Conservation (phyloP, 2,329 filamentous ascomycete species). For the Pyrenophora seminiperda region DNA sequence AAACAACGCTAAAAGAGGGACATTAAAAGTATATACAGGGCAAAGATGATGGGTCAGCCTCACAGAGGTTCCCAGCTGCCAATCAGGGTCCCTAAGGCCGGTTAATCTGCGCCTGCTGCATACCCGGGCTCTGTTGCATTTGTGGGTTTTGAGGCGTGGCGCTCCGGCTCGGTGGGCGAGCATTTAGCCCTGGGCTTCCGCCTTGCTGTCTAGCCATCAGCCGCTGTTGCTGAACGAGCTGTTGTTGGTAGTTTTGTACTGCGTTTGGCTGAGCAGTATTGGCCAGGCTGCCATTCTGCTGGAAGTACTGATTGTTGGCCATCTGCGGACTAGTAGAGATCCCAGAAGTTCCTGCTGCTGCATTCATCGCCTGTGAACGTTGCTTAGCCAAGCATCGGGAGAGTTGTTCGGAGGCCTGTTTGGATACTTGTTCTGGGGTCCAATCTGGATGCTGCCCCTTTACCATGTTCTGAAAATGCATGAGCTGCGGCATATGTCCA, state of each 20-base stretch:
- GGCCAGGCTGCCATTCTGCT: constrained; percentile 37
- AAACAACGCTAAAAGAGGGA: constrained; percentile 24
- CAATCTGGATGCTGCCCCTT: constrained; percentile 47
- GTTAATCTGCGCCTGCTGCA: constrained; percentile 42
- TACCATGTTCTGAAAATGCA: constrained; percentile 39
- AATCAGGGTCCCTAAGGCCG: constrained; percentile 17
- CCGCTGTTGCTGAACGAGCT: constrained; percentile 47
- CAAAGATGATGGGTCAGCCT: constrained; percentile 22
- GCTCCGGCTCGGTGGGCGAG: constrained; percentile 43
- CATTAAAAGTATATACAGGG: constrained; percentile 42
- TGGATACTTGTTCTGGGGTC: constrained; percentile 41
- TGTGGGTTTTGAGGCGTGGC: constrained; percentile 47
- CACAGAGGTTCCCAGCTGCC: constrained; percentile 19
- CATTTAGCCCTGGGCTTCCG: constrained; percentile 41
- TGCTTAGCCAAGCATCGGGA: constrained; percentile 39
- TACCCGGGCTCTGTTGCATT: constrained; percentile 42
- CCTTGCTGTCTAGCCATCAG: constrained; percentile 43
- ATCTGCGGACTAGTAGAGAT: constrained; percentile 42
- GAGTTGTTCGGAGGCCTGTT: constrained; percentile 44
- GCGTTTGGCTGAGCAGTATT: constrained; percentile 41
- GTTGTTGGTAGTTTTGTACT: constrained; percentile 46
- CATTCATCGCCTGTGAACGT: constrained; percentile 45
- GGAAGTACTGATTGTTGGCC: constrained; percentile 43
- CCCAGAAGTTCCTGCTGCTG: constrained; percentile 42
- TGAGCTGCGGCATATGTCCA: constrained; percentile 42